These are phyloP conservation scores for Limonomyces culmigenus DNA, from an alignment of 1,284 basidiomycete genomes.

Conservation along the genomic window DNA sequence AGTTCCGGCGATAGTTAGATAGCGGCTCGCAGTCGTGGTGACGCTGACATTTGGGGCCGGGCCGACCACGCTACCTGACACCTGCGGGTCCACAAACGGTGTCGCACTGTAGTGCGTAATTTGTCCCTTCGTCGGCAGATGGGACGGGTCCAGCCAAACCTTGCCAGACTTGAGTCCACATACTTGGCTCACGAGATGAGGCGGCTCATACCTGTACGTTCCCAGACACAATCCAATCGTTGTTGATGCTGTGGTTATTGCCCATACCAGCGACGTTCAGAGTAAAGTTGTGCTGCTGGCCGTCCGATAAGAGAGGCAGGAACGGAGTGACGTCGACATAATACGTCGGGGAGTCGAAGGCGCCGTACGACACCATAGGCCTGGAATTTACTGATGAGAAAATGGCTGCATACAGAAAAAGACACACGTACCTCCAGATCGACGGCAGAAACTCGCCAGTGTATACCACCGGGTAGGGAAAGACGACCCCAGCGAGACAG, in stretches of 20 bases:
- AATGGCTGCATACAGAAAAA: too few species aligned
- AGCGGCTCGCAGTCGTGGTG: background rate
- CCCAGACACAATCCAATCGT: background rate
- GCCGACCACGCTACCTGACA: background rate
- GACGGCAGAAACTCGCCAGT: slow-evolving; percentile 30
- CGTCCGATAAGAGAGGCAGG: slow-evolving; percentile 22
- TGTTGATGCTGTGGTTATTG: background rate
- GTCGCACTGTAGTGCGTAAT: background rate
- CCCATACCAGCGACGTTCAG: slow-evolving; percentile 7
- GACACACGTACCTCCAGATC: slow-evolving; percentile 28
- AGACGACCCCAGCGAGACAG: slow-evolving; percentile 24
- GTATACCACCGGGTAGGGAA: slow-evolving; percentile 30
- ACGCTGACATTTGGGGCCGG: slow-evolving; percentile 1
- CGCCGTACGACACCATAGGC: slow-evolving; percentile 28
- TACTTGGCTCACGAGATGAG: too few species aligned
- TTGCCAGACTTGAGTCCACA: too few species aligned
- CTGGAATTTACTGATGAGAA: too few species aligned
- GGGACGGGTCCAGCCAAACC: background rate
- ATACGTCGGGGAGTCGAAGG: slow-evolving; percentile 29
- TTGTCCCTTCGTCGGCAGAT: background rate
- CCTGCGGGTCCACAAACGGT: background rate
- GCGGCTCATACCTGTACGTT: too few species aligned
- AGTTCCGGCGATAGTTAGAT: background rate
- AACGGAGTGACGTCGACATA: slow-evolving; percentile 31
- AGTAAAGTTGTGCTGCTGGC: slow-evolving; percentile 19